Percentiles rank a stretch among this genome's conserved stretches.
These are phyloP conservation scores for Talaromyces proteolyticus DNA, from an alignment of 495 filamentous ascomycete species.

Conservation along the genomic window DNA sequence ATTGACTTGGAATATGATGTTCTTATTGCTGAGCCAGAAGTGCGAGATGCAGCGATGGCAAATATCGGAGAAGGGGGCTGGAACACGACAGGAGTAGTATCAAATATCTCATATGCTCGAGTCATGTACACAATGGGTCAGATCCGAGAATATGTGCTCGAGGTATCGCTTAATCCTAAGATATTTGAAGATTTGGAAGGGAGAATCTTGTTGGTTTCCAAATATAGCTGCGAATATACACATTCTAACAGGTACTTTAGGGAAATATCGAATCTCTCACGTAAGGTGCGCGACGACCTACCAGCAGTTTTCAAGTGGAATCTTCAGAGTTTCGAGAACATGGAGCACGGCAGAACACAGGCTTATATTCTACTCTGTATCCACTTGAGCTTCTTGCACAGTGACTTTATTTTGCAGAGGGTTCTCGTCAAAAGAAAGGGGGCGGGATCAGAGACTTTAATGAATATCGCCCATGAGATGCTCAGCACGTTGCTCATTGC, in stretches of 20 bases:
- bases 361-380: slow-evolving; percentile 9
- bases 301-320: slow-evolving; percentile 10
- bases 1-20: slow-evolving; percentile 39
- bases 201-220: slow-evolving; percentile 12
- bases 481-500: slow-evolving; percentile 27
- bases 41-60: slow-evolving; percentile 25
- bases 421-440: slow-evolving; percentile 35
- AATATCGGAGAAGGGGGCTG: slow-evolving; percentile 41
- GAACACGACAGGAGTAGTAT: slow-evolving; percentile 33
- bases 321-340: slow-evolving; percentile 10
- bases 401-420: slow-evolving; percentile 45
- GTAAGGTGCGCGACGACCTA: slow-evolving; percentile 5
- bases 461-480: slow-evolving; percentile 37
- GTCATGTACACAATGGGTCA: slow-evolving; percentile 34
- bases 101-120: slow-evolving; percentile 27
- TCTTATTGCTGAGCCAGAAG: slow-evolving; percentile 30
- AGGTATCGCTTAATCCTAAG: slow-evolving; percentile 40
- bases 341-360: slow-evolving; percentile 9
- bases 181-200: slow-evolving; percentile 13
- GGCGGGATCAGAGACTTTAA: slow-evolving; percentile 26
- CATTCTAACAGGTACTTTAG: neutral
- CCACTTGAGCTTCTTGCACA: slow-evolving; percentile 32
- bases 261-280: neutral
- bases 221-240: neutral
- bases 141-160: slow-evolving; percentile 47